Conservation (phyloP, 192 early-diverging fungal genomes). For the Gigaspora rosea region DNA sequence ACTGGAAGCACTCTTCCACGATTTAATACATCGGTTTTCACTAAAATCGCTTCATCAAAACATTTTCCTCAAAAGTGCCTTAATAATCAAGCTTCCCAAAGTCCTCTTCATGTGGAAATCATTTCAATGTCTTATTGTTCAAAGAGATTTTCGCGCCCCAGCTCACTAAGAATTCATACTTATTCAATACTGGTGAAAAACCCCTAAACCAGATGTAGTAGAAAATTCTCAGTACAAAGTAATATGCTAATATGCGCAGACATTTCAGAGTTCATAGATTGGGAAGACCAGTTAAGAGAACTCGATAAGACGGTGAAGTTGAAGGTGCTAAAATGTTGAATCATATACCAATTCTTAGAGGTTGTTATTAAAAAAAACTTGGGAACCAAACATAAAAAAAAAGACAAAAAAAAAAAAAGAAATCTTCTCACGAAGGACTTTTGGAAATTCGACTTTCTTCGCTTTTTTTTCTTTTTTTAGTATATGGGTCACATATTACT, state of each 20-base stretch:
- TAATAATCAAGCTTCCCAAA: constrained; percentile 11
- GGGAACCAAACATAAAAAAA: too few species aligned
- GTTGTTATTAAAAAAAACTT: neutral
- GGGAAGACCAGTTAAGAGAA: constrained; percentile 33
- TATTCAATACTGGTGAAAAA: constrained; percentile 76
- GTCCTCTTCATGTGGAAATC: constrained; percentile 38
- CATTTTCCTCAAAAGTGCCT: constrained; percentile 32
- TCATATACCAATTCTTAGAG: neutral
- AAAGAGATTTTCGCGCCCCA: constrained; percentile 72
- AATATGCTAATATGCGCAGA: constrained; percentile 74
- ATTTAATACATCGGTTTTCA: neutral
- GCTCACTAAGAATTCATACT: constrained; percentile 68
- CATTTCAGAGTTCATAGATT: constrained; percentile 61
- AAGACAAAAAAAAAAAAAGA: neutral
- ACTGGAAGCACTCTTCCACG: neutral
- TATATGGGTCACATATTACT: neutral
- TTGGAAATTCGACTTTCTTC: neutral
- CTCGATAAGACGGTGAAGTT: constrained; percentile 27
- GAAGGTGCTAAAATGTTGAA: constrained; percentile 24
- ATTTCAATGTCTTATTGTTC: constrained; percentile 60
- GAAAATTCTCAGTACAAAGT: constrained; percentile 72
- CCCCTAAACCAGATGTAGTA: constrained; percentile 64
- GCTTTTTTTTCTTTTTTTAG: neutral
- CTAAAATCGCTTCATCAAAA: neutral
- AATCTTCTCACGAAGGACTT: neutral